Evolutionary conservation across 169 alveolate genomes (phyloP), one percentile per base, ranked within the genome.

Genomic region (Plasmodium inui): DNA sequence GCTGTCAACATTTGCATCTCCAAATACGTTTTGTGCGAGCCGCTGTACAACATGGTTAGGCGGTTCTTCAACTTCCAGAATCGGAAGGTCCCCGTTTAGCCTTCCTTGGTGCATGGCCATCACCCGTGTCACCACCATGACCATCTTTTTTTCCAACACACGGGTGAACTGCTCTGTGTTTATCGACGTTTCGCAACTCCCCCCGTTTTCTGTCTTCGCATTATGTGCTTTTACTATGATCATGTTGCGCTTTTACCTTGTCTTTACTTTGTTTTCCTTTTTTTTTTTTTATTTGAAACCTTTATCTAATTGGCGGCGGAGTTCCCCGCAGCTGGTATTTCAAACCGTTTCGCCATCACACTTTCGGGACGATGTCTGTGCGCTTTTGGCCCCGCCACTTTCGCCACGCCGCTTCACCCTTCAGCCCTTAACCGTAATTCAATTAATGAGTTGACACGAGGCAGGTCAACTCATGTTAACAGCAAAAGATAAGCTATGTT

Each of bases 1-100:
- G 82, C 74, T 14, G 32, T 70, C 39, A 78, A 92, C 19, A 92
- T 71, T 74, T 92, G 53, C 34, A 92, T 82, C 61, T 92, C 92
- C 14, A 84, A 84, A 73, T 92, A 92, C 84, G 39, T 93, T 46
- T 90, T 72, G 53, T 79, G 93, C 76, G 88, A 81, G 46, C 22
- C 57, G 2, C 78, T 83, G 70, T 88, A 88, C 82, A 79, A 88
- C 74, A 39, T 76, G 57, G 94, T 88, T 22, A 78, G 94, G 34
- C 81, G 73, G 50, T 55, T 88, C 81, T 88, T 88, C 53, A 88
- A 88, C 41, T 57, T 76, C 67, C 86, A 88, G 61, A 88, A 88
- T 61, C 78, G 89, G 55, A 53, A 67, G 70, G 46, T 88, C 37
- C 94, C 94, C 71, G 50, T 61, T 7, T 88, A 88, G 34, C 34